Conservation (phyloP, 2,329 filamentous ascomycete species). For the Sclerotinia subarctica region DNA sequence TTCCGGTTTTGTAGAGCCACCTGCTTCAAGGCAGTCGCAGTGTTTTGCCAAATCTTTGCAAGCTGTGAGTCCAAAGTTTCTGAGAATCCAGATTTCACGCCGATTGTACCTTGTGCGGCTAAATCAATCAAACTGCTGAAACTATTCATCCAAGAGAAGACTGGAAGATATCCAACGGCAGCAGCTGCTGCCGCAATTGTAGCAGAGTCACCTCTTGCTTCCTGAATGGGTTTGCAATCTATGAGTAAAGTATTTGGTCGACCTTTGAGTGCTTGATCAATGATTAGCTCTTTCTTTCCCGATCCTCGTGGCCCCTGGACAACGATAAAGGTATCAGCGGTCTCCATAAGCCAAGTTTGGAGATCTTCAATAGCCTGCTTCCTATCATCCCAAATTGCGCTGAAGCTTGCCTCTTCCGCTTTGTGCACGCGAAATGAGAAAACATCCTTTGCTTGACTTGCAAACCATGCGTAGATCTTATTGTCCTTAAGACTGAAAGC, state of each 20-base stretch:
- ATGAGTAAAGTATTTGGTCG: constrained; percentile 77
- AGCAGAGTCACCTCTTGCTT: constrained; percentile 81
- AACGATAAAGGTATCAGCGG: constrained; percentile 87
- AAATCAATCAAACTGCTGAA: constrained; percentile 90
- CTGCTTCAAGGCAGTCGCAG: constrained; percentile 72
- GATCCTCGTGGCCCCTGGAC: constrained; percentile 89
- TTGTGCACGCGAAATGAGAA: constrained; percentile 57
- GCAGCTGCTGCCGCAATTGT: constrained; percentile 79
- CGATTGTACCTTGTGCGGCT: constrained; percentile 88
- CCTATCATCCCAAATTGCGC: constrained; percentile 59
- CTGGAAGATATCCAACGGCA: constrained; percentile 84
- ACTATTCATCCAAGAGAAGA: constrained; percentile 96
- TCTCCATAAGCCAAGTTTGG: constrained; percentile 81
- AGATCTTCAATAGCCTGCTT: constrained; percentile 79
- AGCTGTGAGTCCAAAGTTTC: constrained; percentile 89
- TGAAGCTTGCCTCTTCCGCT: constrained; percentile 65
- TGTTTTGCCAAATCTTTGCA: constrained; percentile 83
- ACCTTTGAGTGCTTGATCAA: constrained; percentile 77
- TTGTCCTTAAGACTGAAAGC: constrained; percentile 73
- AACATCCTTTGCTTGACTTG: constrained; percentile 65
- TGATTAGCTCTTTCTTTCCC: constrained; percentile 82
- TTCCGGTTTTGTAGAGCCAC: constrained; percentile 68
- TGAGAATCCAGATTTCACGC: constrained; percentile 90
- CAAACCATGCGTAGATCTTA: constrained; percentile 75
- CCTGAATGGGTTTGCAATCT: constrained; percentile 90